Conservation (phyloP, 1,139 yeast genomes). For the Debaryomycetaceae sp. region DNA sequence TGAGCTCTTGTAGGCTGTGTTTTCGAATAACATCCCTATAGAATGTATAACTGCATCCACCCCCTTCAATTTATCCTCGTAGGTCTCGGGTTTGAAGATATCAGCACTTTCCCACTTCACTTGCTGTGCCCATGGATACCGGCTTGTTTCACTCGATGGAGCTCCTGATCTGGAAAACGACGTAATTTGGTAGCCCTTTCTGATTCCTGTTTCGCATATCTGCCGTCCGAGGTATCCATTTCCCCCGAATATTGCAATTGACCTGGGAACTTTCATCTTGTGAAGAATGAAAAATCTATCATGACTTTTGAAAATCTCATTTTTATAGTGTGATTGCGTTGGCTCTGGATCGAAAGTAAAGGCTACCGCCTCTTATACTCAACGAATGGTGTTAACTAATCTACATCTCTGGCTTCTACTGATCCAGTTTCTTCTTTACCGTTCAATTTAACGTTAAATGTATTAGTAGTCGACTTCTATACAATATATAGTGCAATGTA, state of each 20-base stretch:
- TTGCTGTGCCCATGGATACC: slow-evolving; percentile 46
- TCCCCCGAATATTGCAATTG: slow-evolving; percentile 78
- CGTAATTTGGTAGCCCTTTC: slow-evolving; percentile 59
- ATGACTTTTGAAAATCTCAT: too few relatives aligned
- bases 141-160: slow-evolving; percentile 36
- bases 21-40: slow-evolving; percentile 70
- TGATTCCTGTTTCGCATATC: slow-evolving; percentile 67
- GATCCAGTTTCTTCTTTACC: too few relatives aligned
- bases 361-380: too few relatives aligned
- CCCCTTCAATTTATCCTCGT: slow-evolving; percentile 41
- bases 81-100: slow-evolving; percentile 61
- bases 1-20: slow-evolving; percentile 58
- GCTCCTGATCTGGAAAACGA: slow-evolving; percentile 61
- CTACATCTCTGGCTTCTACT: neutral
- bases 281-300: neutral
- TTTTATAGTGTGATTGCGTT: too few relatives aligned
- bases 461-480: too few relatives aligned
- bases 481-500: neutral
- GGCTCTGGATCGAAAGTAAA: too few relatives aligned
- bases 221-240: slow-evolving; percentile 76
- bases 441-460: too few relatives aligned
- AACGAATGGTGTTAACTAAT: neutral
- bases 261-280: slow-evolving; percentile 16
- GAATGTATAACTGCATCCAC: slow-evolving; percentile 78
- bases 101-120: slow-evolving; percentile 72